Base-by-base conservation (phyloP, 805 yeast species). In the Yarrowia alimentaria region DNA sequence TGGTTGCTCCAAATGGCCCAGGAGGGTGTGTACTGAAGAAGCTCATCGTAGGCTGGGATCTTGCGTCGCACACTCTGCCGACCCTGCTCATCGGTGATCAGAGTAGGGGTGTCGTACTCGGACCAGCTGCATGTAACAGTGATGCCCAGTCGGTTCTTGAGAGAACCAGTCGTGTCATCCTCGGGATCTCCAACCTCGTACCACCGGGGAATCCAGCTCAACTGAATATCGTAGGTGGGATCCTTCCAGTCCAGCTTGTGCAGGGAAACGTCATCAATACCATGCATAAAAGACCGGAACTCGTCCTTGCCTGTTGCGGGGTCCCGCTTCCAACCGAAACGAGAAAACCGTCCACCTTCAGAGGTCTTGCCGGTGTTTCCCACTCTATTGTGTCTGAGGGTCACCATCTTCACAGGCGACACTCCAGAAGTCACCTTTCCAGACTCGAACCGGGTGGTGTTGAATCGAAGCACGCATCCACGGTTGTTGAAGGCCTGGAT, bases 191-290 rank as follows among this genome's bases (percentile, higher is more conserved):
- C 67, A 33, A 72, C 79, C 21, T 72, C 72, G 11, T 75, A 67
- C 58, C 76, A 68, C 49, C 73, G 74, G 4, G 94, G 94, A 25
- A 83, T 69, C 95, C 95, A 87, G 60, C 85, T 85, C 43, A 87
- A 58, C 2, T 82, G 85, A 34, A 87, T 54, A 56, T 76, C 85
- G 60, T 78, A 83, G 6, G 58, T 60, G 1, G 70, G 59, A 43
- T 72, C 71, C 5, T 75, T 69, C 81, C 87, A 81, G 57, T 75
- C 72, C 20, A 83, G 65, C 60, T 83, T 85, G 64, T 83, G 85
- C 53, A 88, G 61, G 48, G 77, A 78, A 5, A 85, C 59, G 54
- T 74, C 74, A 55, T 81, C 79, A 48, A 87, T 83, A 12, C 95
- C 95, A 20, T 69, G 67, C 54, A 74, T 63, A 53, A 75, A 68